Evolutionary conservation across 2,329 filamentous ascomycete species (phyloP).

Genomic region (Endoconidiophora polonica): DNA sequence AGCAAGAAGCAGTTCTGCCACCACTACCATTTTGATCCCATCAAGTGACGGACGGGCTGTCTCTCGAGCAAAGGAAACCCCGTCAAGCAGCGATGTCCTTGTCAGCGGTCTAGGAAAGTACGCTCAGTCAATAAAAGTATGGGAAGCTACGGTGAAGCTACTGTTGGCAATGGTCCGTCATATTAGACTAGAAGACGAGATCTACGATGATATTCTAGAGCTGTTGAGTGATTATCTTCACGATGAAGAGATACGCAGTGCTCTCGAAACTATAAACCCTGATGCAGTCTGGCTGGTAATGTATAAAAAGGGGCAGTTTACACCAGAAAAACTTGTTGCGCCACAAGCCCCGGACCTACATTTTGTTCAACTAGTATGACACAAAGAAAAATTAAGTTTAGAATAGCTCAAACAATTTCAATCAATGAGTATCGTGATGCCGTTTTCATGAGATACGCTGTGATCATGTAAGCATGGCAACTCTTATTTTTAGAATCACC

Average conservation of each 20-base stretch:
- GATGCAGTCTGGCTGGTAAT: slow-evolving; percentile 63
- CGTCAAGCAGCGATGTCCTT: not conserved
- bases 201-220: slow-evolving; percentile 55
- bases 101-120: slow-evolving; percentile 36
- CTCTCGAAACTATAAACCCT: slow-evolving; percentile 47
- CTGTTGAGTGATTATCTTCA: slow-evolving; percentile 38
- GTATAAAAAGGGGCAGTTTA: slow-evolving; percentile 29
- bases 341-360: slow-evolving; percentile 27
- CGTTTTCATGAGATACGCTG: no score
- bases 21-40: slow-evolving; percentile 2
- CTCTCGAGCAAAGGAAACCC: not conserved
- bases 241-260: slow-evolving; percentile 32
- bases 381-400: not conserved
- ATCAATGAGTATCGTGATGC: no score
- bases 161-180: slow-evolving; percentile 43
- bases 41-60: not conserved
- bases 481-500: no score
- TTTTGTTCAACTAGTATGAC: slow-evolving; percentile 21
- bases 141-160: slow-evolving; percentile 44
- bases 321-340: slow-evolving; percentile 18
- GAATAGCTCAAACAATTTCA: no score
- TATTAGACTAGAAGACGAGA: slow-evolving; percentile 47
- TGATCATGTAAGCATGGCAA: no score
- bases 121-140: slow-evolving; percentile 43
- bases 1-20: no score